Base-by-base conservation (phyloP, 2,329 filamentous ascomycete species). In the Macrophomina tecta region DNA sequence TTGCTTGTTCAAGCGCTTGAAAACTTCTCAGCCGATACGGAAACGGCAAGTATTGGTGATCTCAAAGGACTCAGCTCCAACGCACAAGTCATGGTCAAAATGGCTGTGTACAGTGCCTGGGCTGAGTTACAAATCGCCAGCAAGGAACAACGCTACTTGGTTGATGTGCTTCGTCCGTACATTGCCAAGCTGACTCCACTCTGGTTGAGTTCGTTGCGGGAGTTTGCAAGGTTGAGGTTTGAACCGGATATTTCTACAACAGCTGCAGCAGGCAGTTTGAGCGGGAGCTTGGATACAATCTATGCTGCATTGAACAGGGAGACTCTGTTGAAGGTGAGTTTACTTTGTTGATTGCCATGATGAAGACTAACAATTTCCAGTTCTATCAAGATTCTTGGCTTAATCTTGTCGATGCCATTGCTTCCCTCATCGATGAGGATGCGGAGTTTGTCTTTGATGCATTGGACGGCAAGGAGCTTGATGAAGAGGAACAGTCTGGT, bases 361-460 rank as follows among this genome's bases (percentile, higher is more conserved):
- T 9, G 14, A 40, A 30, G n/a, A 14, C 68, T 75, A 48, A 73
- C 67, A 28, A 12, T 3, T 14, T 28, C 11, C 68, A 87, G 76
- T 99, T 99, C 79, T 99, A 99, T 77, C 94, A 99, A 82, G 93
- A 97, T 68, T 93, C 93, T 0, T 99, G 95, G 95, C 84, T 99
- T 46, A 97, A 95, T 72, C 87, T 99, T 11, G 94, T 99, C 1
- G 94, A 99, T 80, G 96, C 95, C 3, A 98, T 99, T 77, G 94
- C 95, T 11, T 97, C 94, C 74, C 84, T 99, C 5, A 97, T 99
- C 67, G 95, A 98, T 74, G 94, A 97, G 78, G 95, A 99, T 75
- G 97, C 94, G 78, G 93, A 95, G 69, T 97, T 97, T 70, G 95
- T 99, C 3, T 99, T 99, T 75, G 94, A 97, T 78, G 95, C 95